Conservation (phyloP, 768 basidiomycete species). For the Auriscalpium vulgare region DNA sequence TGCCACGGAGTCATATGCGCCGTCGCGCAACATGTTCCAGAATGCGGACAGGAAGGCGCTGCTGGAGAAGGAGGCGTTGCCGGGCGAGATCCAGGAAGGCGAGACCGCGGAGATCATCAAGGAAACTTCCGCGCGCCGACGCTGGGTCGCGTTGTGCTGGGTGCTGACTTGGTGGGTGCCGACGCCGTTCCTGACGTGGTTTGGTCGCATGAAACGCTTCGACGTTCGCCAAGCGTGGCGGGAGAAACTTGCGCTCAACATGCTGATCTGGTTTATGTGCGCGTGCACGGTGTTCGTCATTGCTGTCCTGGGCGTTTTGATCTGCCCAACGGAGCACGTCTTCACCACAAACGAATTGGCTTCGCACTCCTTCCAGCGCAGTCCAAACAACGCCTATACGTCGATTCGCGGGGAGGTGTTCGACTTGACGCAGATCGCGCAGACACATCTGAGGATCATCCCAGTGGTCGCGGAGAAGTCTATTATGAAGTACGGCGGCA, state of each 20-base stretch:
- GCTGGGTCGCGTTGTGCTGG: constrained; percentile 88
- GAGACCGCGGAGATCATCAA: constrained; percentile 85
- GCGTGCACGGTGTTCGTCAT: constrained; percentile 89
- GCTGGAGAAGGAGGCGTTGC: constrained; percentile 73
- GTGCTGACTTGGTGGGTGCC: constrained; percentile 91
- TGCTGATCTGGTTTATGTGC: constrained; percentile 94
- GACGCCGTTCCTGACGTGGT: constrained; percentile 50
- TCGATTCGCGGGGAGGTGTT: constrained; percentile 93
- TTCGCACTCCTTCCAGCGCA: constrained; percentile 52
- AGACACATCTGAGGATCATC: constrained; percentile 59
- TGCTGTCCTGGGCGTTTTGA: constrained; percentile 75
- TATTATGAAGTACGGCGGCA: constrained; percentile 79
- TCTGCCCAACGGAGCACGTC: constrained; percentile 93
- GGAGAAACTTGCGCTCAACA: constrained; percentile 90
- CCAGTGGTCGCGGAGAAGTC: constrained; percentile 67
- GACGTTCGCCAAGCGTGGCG: constrained; percentile 96
- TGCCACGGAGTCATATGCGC: constrained; percentile 90
- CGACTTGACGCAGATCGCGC: constrained; percentile 63
- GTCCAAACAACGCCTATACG: constrained; percentile 71
- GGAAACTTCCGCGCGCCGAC: constrained; percentile 69
- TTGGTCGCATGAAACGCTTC: constrained; percentile 90
- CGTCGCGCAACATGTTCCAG: constrained; percentile 93
- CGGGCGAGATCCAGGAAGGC: constrained; percentile 80
- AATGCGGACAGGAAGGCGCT: constrained; percentile 66
- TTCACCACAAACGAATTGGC: constrained; percentile 74